Evolutionary conservation across 2,329 filamentous ascomycete genomes (phyloP).

Genomic region (Aspergillus pseudoterreus): DNA sequence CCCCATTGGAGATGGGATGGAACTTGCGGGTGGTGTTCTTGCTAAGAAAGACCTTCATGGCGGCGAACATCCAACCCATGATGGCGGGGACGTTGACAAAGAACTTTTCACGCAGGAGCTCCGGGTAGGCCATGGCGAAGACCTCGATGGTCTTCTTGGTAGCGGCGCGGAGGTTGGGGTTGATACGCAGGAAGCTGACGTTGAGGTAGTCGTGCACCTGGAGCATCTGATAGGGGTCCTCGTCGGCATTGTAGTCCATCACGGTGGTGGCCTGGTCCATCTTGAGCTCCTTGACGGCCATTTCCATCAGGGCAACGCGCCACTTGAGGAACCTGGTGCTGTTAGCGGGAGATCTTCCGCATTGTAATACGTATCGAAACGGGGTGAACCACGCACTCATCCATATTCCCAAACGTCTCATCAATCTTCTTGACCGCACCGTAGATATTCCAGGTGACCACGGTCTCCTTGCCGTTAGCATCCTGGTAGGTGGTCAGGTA

Average conservation of each 20-base stretch:
- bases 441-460: slow-evolving; percentile 93
- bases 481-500: slow-evolving; percentile 71
- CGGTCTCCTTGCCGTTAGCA: slow-evolving; percentile 49
- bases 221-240: slow-evolving; percentile 83
- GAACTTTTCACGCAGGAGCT: slow-evolving; percentile 86
- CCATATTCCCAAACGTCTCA: slow-evolving; percentile 73
- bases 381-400: slow-evolving; percentile 59
- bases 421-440: slow-evolving; percentile 78
- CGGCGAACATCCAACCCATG: slow-evolving; percentile 81
- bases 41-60: slow-evolving; percentile 72
- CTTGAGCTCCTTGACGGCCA: slow-evolving; percentile 70
- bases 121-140: slow-evolving; percentile 80
- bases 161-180: slow-evolving; percentile 70
- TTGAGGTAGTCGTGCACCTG: slow-evolving; percentile 92
- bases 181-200: slow-evolving; percentile 80
- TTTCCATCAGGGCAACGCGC: slow-evolving; percentile 88
- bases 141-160: slow-evolving; percentile 76
- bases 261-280: slow-evolving; percentile 68
- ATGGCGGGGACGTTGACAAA: slow-evolving; percentile 90
- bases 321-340: slow-evolving; percentile 73
- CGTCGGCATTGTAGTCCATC: slow-evolving; percentile 51
- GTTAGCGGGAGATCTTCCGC: background rate
- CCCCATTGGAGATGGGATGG: slow-evolving; percentile 72
- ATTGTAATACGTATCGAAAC: too few relatives aligned
- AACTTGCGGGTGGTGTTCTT: slow-evolving; percentile 74